Conservation (phyloP, 23 red algal species). For the Gracilariopsis chorda region DNA sequence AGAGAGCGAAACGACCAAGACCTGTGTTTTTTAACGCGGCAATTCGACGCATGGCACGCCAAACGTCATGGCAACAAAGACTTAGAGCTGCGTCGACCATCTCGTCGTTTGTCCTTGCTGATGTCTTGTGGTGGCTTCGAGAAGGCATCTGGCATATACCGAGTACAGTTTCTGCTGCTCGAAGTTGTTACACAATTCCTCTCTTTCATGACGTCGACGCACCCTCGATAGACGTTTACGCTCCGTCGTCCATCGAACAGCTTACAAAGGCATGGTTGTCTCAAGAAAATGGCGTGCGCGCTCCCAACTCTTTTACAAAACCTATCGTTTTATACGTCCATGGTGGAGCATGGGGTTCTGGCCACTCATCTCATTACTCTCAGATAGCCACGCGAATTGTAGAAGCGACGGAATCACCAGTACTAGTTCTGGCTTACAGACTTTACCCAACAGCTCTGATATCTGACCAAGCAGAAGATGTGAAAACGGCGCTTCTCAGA, state of each 20-base stretch:
- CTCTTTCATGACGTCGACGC: background rate
- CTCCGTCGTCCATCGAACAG: background rate
- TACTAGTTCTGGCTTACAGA: constrained; percentile 15
- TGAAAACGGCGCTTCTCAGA: background rate
- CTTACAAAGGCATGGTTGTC: background rate
- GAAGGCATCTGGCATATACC: constrained; percentile 12
- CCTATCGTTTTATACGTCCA: constrained; percentile 39
- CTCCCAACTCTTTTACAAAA: background rate
- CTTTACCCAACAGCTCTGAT: constrained; percentile 21
- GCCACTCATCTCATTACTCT: constrained; percentile 26
- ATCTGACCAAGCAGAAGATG: background rate
- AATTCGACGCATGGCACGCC: constrained; percentile 1
- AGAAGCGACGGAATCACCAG: background rate
- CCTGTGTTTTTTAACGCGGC: constrained; percentile 37
- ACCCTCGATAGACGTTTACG: constrained; percentile 26
- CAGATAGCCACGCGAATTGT: constrained; percentile 9
- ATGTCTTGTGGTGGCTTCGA: constrained; percentile 29
- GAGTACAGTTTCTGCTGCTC: background rate
- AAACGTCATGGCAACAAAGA: background rate
- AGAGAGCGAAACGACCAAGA: background rate
- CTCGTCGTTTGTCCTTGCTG: constrained; percentile 14
- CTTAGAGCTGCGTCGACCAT: background rate
- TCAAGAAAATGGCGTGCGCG: background rate
- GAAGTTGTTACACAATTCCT: background rate
- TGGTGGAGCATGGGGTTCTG: constrained; percentile 45